Conservation (phyloP, 768 basidiomycete species). For the Porphyrellus cyaneotinctus region DNA sequence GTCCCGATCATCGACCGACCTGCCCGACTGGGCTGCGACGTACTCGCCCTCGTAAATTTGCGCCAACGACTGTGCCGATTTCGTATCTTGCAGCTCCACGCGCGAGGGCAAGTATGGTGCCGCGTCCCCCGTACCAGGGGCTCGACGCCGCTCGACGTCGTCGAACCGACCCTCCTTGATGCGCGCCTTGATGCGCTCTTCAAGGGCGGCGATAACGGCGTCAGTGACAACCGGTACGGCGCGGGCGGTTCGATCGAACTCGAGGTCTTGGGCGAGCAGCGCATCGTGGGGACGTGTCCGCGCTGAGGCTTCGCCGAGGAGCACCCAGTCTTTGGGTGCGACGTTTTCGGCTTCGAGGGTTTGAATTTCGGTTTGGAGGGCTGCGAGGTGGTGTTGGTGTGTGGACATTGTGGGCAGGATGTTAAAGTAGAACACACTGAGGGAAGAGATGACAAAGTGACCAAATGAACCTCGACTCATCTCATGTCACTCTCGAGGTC, state of each 20-base stretch:
- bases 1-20: constrained; percentile 70
- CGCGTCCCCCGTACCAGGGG: constrained; percentile 50
- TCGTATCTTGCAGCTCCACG: constrained; percentile 82
- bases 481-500: no score
- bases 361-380: constrained; percentile 73
- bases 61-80: constrained; percentile 84
- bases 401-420: no score
- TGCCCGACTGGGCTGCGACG: constrained; percentile 55
- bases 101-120: constrained; percentile 90
- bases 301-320: constrained; percentile 86
- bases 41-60: constrained; percentile 97
- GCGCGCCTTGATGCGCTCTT: constrained; percentile 86
- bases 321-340: constrained; percentile 85
- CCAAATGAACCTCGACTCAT: no score
- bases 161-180: constrained; percentile 85
- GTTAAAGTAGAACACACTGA: no score
- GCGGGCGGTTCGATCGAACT: constrained; percentile 89
- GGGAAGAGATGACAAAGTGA: no score
- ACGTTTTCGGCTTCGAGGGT: constrained; percentile 84
- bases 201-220: constrained; percentile 73
- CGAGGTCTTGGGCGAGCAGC: constrained; percentile 88
- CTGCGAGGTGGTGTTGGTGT: constrained; percentile 74
- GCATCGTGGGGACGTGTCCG: constrained; percentile 85
- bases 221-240: constrained; percentile 88
- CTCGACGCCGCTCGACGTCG: constrained; percentile 83